phyloP scores from a whole-genome alignment of 1,139 yeast genomes.

The Nadsonia commutata region DNA sequence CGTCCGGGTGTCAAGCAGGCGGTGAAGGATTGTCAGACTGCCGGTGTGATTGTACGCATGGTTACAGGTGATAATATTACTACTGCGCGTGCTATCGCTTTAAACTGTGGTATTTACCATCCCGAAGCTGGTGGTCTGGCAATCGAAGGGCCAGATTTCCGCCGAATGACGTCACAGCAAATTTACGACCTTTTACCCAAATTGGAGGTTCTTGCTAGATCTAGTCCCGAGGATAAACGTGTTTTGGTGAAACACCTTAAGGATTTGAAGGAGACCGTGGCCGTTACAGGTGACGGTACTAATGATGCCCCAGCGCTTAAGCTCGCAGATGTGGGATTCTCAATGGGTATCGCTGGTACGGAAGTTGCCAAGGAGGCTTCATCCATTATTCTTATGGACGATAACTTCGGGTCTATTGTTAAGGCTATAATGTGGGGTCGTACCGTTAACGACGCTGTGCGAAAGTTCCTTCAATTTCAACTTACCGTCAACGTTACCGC shows the following conservation, averaged over 20 bases:
- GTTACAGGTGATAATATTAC: constrained; percentile 90
- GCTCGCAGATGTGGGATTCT: constrained; percentile 91
- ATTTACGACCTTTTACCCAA: constrained; percentile 49
- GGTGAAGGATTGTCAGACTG: constrained; percentile 66
- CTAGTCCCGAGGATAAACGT: constrained; percentile 91
- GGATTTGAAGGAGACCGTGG: constrained; percentile 80
- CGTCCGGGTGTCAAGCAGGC: constrained; percentile 85
- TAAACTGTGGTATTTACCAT: constrained; percentile 66
- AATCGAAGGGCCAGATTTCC: constrained; percentile 88
- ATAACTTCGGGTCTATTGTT: constrained; percentile 87
- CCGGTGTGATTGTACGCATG: constrained; percentile 94
- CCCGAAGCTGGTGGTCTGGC: constrained; percentile 42
- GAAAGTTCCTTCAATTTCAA: constrained; percentile 91
- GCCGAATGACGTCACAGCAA: constrained; percentile 48
- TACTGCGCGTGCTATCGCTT: constrained; percentile 85
- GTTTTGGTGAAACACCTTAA: constrained; percentile 72
- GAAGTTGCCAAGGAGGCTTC: constrained; percentile 98
- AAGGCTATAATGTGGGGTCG: constrained; percentile 99
- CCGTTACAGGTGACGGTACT: constrained; percentile 98
- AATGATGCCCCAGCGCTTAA: constrained; percentile 98
- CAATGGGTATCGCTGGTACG: constrained; percentile 95
- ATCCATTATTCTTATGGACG: constrained; percentile 94
- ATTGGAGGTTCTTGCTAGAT: constrained; percentile 76
- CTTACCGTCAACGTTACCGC: constrained; percentile 94
- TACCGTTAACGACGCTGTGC: constrained; percentile 87